Base-by-base conservation (phyloP, 2,329 filamentous ascomycete species). In the Aspergillus sp. region DNA sequence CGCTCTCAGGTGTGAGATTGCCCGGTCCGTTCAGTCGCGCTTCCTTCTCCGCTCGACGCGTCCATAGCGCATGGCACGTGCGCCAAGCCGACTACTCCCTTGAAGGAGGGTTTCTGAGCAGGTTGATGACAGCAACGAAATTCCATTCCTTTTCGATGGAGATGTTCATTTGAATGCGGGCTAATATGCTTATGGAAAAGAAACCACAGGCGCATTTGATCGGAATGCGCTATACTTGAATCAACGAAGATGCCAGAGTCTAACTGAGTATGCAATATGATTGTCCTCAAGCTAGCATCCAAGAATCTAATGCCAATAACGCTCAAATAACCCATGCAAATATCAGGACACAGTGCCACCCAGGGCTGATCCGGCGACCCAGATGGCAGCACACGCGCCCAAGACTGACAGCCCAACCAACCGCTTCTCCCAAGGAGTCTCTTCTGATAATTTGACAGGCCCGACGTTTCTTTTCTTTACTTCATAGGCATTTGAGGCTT, bases 341-440 rank as follows among this genome's bases (percentile, higher is more conserved):
- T 15, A 61, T 67, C 62, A 70, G 50, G 59, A 55, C 19, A 58
- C 62, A 55, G 62, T 53, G 59, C 66, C 65, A 61, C 74, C 73
- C 43, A 77, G 60, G 34, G 75, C 69, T 30, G 74, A 77, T 43
- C 74, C 75, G 38, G 75, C 69, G 23, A 76, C 61, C 76, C 76
- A 78, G 38, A 74, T 64, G 38, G 75, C 75, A 47, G 74, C 72
- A 60, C 74, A 77, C 50, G 69, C 70, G 34, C 73, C 73, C 41
- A 78, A 59, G 22, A 77, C 71, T 43, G 74, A 74, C 23, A 74
- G 55, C 1, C 76, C 76, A n/a, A 77, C 67, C 13, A 76, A 62
- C 53, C 74, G 73, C 66, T 77, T 84, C 83, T 86, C 89, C 86
- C 88, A 90, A 58, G 85, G 84, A 38, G 88, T 84, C 57, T 89